A percentile compares a stretch with the other conserved stretches of the same genome.
Conservation (phyloP, 108 stramenopile genomes). For the Pseudonitzschia pungens region DNA sequence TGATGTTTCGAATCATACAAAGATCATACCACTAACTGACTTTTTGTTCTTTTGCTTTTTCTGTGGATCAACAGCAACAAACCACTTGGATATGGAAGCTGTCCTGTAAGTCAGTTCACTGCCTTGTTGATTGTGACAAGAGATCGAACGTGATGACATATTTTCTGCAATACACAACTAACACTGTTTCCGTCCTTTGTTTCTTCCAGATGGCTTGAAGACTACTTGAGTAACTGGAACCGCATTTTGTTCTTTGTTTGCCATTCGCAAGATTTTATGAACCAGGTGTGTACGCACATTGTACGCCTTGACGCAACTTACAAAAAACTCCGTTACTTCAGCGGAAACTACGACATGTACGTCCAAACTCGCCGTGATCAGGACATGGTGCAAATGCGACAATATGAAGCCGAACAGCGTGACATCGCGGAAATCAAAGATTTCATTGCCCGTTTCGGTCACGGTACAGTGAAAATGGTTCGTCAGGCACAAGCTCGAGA, state of each 20-base stretch:
- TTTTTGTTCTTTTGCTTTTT: not conserved
- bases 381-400: slow-evolving; percentile 94
- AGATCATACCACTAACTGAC: not conserved
- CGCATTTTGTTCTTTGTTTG: slow-evolving; percentile 95
- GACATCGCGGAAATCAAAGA: slow-evolving; percentile 95
- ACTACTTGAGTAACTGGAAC: slow-evolving; percentile 91
- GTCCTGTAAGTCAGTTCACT: not conserved
- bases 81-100: slow-evolving; percentile 8
- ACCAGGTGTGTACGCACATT: slow-evolving; percentile 96
- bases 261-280: slow-evolving; percentile 98
- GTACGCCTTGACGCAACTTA: slow-evolving; percentile 90
- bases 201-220: slow-evolving; percentile 86
- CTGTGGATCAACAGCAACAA: not conserved
- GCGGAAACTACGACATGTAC: slow-evolving; percentile 97
- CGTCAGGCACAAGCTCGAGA: slow-evolving; percentile 92
- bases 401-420: slow-evolving; percentile 96
- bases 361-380: slow-evolving; percentile 90
- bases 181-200: no score
- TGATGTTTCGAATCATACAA: not conserved
- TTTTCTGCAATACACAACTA: no score
- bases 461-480: slow-evolving; percentile 95
- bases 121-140: not conserved
- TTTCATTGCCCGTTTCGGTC: slow-evolving; percentile 95
- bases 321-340: slow-evolving; percentile 92
- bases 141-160: no score